Conservation (phyloP, 2,329 filamentous ascomycete genomes). For the Mycosphaerelloides madeirae region DNA sequence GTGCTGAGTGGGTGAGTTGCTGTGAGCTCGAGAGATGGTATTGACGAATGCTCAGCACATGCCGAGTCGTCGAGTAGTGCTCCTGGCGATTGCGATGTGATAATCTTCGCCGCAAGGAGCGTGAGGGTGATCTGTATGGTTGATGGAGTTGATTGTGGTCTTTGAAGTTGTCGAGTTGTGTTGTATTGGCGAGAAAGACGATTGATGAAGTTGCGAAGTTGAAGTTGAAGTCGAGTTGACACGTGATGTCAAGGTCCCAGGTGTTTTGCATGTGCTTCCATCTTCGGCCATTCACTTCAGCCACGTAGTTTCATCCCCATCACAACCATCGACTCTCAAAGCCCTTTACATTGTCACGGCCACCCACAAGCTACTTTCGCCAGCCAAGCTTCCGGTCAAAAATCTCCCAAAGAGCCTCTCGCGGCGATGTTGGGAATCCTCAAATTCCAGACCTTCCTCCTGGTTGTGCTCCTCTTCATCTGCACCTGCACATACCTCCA, state of each 20-base stretch:
- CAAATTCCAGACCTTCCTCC: constrained; percentile 95
- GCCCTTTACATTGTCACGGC: neutral
- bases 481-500: constrained; percentile 95
- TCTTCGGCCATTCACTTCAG: neutral
- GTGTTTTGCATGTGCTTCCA: neutral
- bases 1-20: neutral
- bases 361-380: neutral
- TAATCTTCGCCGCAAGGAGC: too few relatives aligned
- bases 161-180: neutral
- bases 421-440: constrained; percentile 86
- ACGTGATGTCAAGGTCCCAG: neutral
- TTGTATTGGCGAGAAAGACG: too few relatives aligned
- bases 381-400: neutral
- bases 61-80: too few relatives aligned
- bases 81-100: too few relatives aligned
- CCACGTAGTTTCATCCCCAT: constrained; percentile 3
- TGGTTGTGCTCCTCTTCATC: constrained; percentile 90
- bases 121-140: neutral
- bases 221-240: neutral
- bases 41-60: neutral
- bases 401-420: constrained; percentile 7
- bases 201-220: neutral
- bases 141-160: neutral
- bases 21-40: neutral
- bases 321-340: neutral